Evolutionary conservation across 2,329 filamentous ascomycete species (phyloP).

Genomic region (Aspergillus aculeatus): DNA sequence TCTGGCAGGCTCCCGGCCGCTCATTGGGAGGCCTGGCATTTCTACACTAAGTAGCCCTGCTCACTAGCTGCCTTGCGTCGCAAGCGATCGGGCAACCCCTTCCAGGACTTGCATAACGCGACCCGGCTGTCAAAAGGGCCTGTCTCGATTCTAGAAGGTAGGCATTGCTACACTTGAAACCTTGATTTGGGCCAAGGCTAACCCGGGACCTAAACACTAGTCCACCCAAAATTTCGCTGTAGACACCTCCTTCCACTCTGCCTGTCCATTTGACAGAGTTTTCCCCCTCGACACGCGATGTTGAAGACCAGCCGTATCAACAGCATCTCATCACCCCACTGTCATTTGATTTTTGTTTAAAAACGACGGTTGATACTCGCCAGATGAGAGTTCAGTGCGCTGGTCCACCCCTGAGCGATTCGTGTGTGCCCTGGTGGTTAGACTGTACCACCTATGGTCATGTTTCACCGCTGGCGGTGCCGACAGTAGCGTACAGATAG

Average conservation of each 20-base stretch:
- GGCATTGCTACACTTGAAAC: not conserved
- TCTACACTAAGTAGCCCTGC: not conserved
- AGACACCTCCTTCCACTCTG: not conserved
- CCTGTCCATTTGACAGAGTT: not conserved
- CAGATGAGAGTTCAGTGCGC: not conserved
- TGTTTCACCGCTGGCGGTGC: conserved; percentile 1
- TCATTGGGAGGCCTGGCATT: not conserved
- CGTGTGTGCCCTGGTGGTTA: not conserved
- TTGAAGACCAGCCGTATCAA: not conserved
- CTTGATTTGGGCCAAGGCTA: not conserved
- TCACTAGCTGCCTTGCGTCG: not conserved
- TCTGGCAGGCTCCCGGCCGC: not conserved
- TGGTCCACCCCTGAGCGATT: not conserved
- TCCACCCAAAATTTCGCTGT: not conserved
- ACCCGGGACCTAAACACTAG: not conserved
- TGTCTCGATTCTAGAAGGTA: conserved; percentile 6
- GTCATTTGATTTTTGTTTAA: not conserved
- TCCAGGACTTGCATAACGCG: not conserved
- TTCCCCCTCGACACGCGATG: not conserved
- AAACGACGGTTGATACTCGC: not conserved
- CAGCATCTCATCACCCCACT: not conserved
- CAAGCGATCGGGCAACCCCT: not conserved
- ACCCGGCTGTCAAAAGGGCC: not conserved
- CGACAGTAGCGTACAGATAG: conserved; percentile 1
- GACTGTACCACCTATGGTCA: not conserved